Conservation (phyloP, 768 basidiomycete species). For the Sarcomyxa edulis region DNA sequence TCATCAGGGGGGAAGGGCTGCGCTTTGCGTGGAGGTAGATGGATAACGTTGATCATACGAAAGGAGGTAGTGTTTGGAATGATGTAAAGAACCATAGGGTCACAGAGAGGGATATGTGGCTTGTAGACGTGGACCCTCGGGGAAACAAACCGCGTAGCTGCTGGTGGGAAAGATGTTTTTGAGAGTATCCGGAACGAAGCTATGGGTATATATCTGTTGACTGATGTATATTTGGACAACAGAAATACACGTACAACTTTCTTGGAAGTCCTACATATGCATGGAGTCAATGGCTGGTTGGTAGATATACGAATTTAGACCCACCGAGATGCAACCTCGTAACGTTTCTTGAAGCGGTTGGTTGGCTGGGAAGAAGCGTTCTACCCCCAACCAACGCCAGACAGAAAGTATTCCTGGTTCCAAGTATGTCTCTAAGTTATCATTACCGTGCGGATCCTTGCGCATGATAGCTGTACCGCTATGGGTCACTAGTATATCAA, state of each 20-base stretch:
- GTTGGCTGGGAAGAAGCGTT: slow-evolving; percentile 58
- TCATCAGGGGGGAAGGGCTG: slow-evolving; percentile 36
- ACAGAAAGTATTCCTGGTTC: slow-evolving; percentile 50
- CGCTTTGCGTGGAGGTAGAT: slow-evolving; percentile 37
- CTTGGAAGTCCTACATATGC: slow-evolving; percentile 58
- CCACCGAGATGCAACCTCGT: slow-evolving; percentile 58
- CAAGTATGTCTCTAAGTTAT: slow-evolving; percentile 21
- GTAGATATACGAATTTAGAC: slow-evolving; percentile 13
- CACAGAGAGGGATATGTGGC: slow-evolving; percentile 36
- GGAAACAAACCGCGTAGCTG: slow-evolving; percentile 22
- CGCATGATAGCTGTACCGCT: slow-evolving; percentile 49
- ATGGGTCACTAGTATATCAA: slow-evolving; percentile 51
- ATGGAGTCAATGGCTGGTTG: background rate
- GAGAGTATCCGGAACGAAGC: slow-evolving; percentile 66
- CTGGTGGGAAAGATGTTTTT: slow-evolving; percentile 36
- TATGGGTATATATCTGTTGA: slow-evolving; percentile 17
- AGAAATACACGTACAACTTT: slow-evolving; percentile 50
- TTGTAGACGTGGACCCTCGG: slow-evolving; percentile 38
- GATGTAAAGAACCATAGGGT: slow-evolving; percentile 46
- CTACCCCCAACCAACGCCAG: slow-evolving; percentile 65
- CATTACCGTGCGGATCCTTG: slow-evolving; percentile 13
- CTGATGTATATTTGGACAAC: background rate
- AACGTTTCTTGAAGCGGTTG: slow-evolving; percentile 28
- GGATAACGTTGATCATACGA: slow-evolving; percentile 39
- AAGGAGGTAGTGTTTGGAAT: slow-evolving; percentile 34